Evolutionary conservation across 768 basidiomycete genomes (phyloP).

Genomic region (Lactarius pseudohatsudake): DNA sequence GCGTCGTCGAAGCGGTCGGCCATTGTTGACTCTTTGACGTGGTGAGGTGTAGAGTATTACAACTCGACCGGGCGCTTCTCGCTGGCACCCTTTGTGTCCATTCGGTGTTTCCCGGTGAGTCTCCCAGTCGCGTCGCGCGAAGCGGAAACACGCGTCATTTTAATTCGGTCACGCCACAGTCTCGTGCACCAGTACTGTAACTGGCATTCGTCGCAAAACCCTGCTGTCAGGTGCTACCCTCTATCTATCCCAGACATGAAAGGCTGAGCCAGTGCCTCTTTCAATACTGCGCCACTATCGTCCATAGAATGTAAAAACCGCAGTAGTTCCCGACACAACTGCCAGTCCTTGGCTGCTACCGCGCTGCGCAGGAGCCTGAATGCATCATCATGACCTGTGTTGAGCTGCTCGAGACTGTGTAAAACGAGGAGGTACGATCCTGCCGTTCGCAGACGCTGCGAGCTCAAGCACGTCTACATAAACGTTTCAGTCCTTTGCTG

Average conservation of each 20-base stretch:
- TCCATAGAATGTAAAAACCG: slow-evolving; percentile 93
- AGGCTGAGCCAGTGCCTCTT: slow-evolving; percentile 58
- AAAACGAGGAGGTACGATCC: slow-evolving; percentile 91
- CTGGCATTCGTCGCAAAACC: background rate
- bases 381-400: slow-evolving; percentile 76
- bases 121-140: no score
- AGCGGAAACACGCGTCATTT: no score
- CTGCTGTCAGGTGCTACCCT: background rate
- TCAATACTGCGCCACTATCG: slow-evolving; percentile 72
- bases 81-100: no score
- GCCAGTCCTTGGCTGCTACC: slow-evolving; percentile 78
- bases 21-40: slow-evolving; percentile 37
- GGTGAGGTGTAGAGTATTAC: background rate
- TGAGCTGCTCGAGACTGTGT: slow-evolving; percentile 89
- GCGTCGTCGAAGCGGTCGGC: slow-evolving; percentile 71
- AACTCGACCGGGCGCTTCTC: no score
- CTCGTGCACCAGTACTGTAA: no score
- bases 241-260: slow-evolving; percentile 35
- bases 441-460: slow-evolving; percentile 79
- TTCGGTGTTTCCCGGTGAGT: no score
- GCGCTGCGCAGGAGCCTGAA: slow-evolving; percentile 78
- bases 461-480: slow-evolving; percentile 66
- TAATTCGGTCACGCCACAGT: no score
- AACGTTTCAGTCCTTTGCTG: slow-evolving; percentile 3
- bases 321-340: slow-evolving; percentile 86